phyloP scores from a whole-genome alignment of 164 flowering plant genomes.

The Brasenia schreberi region DNA sequence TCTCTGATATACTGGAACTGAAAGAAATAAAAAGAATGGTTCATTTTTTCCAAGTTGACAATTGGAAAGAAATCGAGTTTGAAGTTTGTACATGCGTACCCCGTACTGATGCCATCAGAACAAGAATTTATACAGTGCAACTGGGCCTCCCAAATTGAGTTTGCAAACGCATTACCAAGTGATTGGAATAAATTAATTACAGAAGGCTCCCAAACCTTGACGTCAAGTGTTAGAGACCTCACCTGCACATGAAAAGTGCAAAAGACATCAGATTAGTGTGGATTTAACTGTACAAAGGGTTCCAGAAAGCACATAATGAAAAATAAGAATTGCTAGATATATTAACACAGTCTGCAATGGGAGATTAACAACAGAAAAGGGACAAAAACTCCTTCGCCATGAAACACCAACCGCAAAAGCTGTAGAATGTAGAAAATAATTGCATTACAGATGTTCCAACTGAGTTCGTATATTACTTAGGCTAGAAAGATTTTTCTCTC shows the following conservation, averaged over 20 bases:
- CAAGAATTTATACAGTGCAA: conserved; percentile 28
- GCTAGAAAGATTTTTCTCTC: too few relatives aligned
- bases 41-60: not conserved
- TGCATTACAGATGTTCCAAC: too few relatives aligned
- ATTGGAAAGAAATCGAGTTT: not conserved
- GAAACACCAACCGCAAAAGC: too few relatives aligned
- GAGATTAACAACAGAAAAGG: too few relatives aligned
- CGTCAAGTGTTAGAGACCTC: conserved; percentile 85
- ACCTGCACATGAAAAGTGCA: conserved; percentile 33
- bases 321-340: too few relatives aligned
- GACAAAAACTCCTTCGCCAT: too few relatives aligned
- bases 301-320: too few relatives aligned
- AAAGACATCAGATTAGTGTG: not conserved
- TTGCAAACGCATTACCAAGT: conserved; percentile 69
- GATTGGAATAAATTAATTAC: conserved; percentile 68
- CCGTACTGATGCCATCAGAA: conserved; percentile 24
- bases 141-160: conserved; percentile 81
- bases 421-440: too few relatives aligned
- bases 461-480: too few relatives aligned
- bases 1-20: conserved; percentile 36
- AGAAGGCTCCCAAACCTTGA: conserved; percentile 97
- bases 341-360: too few relatives aligned
- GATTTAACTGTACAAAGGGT: too few relatives aligned
- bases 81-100: conserved; percentile 18
- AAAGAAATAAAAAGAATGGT: conserved; percentile 3